Conservation (phyloP, 108 stramenopile species). For the Licmophora abbreviata region DNA sequence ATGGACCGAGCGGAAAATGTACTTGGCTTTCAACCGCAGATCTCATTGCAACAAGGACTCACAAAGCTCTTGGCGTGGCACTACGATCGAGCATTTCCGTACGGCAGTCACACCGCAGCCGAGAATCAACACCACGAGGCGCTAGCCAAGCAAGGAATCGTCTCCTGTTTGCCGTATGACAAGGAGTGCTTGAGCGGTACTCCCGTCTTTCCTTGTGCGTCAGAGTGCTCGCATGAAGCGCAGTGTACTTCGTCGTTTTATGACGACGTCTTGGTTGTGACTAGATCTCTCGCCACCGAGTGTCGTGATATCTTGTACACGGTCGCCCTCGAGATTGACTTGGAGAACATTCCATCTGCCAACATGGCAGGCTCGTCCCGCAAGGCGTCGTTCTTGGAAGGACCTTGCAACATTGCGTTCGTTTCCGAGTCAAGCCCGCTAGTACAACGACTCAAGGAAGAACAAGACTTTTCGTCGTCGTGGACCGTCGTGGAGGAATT, state of each 20-base stretch:
- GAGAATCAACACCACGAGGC: constrained; percentile 1
- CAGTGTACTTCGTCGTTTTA: constrained; percentile 58
- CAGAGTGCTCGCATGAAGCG: constrained; percentile 57
- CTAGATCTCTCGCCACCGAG: constrained; percentile 37
- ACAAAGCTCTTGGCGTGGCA: constrained; percentile 63
- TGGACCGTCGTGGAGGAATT: not conserved
- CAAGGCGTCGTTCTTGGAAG: constrained; percentile 40
- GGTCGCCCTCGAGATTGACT: constrained; percentile 43
- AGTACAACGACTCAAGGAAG: constrained; percentile 16
- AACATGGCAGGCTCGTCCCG: constrained; percentile 21
- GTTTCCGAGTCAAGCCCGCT: constrained; percentile 55
- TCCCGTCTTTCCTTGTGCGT: constrained; percentile 78
- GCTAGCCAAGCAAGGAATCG: constrained; percentile 18
- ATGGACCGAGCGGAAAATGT: constrained; percentile 42
- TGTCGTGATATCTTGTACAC: constrained; percentile 73
- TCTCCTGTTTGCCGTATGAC: constrained; percentile 51
- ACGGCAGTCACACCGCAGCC: constrained; percentile 19
- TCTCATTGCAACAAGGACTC: constrained; percentile 49
- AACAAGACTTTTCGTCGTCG: not conserved
- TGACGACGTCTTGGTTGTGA: constrained; percentile 49
- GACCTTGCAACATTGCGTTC: constrained; percentile 68
- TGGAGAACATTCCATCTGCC: constrained; percentile 52
- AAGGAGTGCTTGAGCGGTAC: constrained; percentile 63
- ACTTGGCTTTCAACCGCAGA: constrained; percentile 55
- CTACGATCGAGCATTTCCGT: constrained; percentile 63